Evolutionary conservation across 1,284 basidiomycete genomes (phyloP).

Genomic region (Thelephora terrestris): DNA sequence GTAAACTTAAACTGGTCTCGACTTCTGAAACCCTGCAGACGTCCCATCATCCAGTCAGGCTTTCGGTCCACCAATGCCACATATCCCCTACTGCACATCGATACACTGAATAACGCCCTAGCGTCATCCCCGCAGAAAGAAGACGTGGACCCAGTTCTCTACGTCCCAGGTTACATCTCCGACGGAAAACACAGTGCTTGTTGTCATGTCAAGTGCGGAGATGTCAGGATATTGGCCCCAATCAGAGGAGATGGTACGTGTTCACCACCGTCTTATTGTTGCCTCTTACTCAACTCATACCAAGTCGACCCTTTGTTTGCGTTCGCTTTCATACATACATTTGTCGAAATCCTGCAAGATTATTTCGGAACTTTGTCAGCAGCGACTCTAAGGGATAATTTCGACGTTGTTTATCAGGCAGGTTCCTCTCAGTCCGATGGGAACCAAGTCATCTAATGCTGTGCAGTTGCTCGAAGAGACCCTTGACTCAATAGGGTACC

Average conservation of each 20-base stretch:
- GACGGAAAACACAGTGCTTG: conserved; percentile 50
- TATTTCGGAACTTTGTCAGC: conserved; percentile 75
- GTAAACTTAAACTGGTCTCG: background rate
- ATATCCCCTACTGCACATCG: conserved; percentile 81
- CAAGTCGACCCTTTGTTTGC: conserved; percentile 84
- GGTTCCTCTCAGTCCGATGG: conserved; percentile 9
- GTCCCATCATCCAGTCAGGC: conserved; percentile 84
- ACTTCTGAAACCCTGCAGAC: conserved; percentile 33
- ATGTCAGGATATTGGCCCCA: conserved; percentile 72
- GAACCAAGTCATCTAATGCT: background rate
- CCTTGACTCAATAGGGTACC: conserved; percentile 84
- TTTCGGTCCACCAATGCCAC: conserved; percentile 73
- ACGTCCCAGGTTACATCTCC: conserved; percentile 41
- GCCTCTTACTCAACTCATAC: conserved; percentile 5
- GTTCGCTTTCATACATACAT: conserved; percentile 81
- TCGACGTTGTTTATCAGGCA: conserved; percentile 93
- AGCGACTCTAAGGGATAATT: conserved; percentile 81
- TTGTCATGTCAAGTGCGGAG: conserved; percentile 72
- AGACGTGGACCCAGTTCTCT: conserved; percentile 63
- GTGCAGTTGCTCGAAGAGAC: conserved; percentile 87
- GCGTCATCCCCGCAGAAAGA: conserved; percentile 23
- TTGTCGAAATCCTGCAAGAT: conserved; percentile 75
- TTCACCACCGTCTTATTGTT: background rate
- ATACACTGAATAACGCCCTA: conserved; percentile 66
- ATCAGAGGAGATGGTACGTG: conserved; percentile 69